phyloP scores from a whole-genome alignment of 2,329 filamentous ascomycete genomes.

The Sordariomycetes sp. region DNA sequence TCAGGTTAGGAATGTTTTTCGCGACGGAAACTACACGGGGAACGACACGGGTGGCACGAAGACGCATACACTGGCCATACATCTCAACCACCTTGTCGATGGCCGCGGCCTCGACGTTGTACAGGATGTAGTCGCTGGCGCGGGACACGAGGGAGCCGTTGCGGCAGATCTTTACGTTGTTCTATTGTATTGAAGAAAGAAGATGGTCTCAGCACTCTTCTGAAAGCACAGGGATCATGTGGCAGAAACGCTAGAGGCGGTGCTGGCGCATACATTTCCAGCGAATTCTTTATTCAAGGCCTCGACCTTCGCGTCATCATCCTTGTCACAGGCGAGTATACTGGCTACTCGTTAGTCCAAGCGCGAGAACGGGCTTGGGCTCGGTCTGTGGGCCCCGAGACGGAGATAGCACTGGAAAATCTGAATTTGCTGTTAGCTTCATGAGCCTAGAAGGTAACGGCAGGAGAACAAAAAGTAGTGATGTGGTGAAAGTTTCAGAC shows the following conservation, averaged over 20 bases:
- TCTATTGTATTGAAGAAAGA: constrained; percentile 28
- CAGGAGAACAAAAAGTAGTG: neutral
- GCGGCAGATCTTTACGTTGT: constrained; percentile 74
- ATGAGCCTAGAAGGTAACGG: neutral
- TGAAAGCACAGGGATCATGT: neutral
- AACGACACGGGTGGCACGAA: neutral
- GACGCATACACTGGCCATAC: constrained; percentile 74
- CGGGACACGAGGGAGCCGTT: constrained; percentile 95
- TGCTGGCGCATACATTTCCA: constrained; percentile 60
- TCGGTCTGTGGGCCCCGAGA: neutral
- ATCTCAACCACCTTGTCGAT: constrained; percentile 80
- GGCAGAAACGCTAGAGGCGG: neutral
- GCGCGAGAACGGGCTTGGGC: neutral
- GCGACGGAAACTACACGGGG: neutral
- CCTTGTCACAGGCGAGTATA: constrained; percentile 87
- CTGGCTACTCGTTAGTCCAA: constrained; percentile 20
- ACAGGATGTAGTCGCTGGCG: constrained; percentile 96
- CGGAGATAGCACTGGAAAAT: neutral
- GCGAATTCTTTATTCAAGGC: constrained; percentile 70
- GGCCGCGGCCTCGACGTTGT: constrained; percentile 89
- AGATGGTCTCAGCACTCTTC: constrained; percentile 17
- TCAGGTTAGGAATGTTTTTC: constrained; percentile 1
- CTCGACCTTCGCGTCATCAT: constrained; percentile 65
- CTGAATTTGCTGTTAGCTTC: neutral
- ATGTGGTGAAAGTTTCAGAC: constrained; percentile 56